Conservation (phyloP, 306 rosid species). For the Alnus glutinosa region DNA sequence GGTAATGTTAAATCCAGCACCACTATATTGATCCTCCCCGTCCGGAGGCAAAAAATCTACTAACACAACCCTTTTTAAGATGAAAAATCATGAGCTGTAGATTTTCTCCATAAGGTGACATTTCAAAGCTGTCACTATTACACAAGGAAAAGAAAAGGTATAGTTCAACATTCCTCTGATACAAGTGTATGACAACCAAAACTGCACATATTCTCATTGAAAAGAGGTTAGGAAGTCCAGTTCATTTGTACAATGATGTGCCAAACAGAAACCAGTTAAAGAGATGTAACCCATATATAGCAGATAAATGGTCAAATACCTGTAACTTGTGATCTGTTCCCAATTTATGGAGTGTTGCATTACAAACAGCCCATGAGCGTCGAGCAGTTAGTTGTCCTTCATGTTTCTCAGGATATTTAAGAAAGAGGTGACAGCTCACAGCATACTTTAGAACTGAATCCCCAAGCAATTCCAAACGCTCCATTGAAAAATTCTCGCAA, state of each 20-base stretch:
- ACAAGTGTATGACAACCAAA: background rate
- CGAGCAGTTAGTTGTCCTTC: conserved; percentile 75
- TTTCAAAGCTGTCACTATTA: background rate
- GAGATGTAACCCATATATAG: background rate
- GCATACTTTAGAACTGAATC: conserved; percentile 87
- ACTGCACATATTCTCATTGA: background rate
- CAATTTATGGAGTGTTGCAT: conserved; percentile 68
- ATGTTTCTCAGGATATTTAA: conserved; percentile 66
- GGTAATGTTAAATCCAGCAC: too few relatives aligned
- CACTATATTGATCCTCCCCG: too few relatives aligned
- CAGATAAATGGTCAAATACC: conserved; percentile 39
- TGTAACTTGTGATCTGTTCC: conserved; percentile 68
- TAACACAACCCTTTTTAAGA: background rate
- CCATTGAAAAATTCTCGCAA: conserved; percentile 77
- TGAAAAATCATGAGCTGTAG: background rate
- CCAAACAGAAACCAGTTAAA: background rate
- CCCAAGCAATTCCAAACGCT: conserved; percentile 95
- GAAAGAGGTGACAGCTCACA: conserved; percentile 82
- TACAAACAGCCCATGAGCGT: conserved; percentile 56
- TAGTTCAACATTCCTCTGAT: background rate
- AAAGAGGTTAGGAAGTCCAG: background rate
- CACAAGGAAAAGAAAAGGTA: background rate
- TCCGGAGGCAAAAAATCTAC: background rate
- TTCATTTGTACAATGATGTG: background rate
- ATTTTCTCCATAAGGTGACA: background rate